Percentiles rank a stretch among this genome's conserved stretches.
phyloP scores from a whole-genome alignment of 257 asterid species.

The Knoxia roxburghii region DNA sequence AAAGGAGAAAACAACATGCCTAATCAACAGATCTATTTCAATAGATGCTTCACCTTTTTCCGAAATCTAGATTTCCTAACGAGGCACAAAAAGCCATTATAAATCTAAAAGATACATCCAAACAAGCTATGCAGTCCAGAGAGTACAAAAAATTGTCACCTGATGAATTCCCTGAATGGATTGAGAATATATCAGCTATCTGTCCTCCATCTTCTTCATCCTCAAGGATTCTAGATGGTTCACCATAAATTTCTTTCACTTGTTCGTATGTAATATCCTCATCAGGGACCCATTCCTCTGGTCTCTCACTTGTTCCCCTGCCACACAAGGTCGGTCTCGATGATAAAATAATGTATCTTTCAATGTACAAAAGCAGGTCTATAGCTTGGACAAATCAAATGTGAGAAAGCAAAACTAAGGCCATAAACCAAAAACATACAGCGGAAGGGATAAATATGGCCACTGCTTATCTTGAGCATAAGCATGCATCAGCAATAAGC shows the following conservation, averaged over 20 bases:
- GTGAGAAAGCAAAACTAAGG: constrained; percentile 3
- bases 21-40: too few species aligned
- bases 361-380: background rate
- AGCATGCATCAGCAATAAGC: constrained; percentile 76
- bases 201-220: constrained; percentile 30
- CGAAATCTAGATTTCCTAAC: background rate
- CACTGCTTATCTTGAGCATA: constrained; percentile 94
- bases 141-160: constrained; percentile 20
- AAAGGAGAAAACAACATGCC: background rate
- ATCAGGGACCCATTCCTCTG: constrained; percentile 91
- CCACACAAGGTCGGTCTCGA: background rate
- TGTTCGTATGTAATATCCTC: constrained; percentile 33
- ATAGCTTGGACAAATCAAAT: background rate
- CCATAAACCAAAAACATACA: constrained; percentile 49
- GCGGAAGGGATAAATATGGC: constrained; percentile 86
- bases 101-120: background rate
- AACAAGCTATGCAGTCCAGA: too few species aligned
- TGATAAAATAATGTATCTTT: background rate
- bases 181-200: constrained; percentile 52
- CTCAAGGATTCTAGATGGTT: constrained; percentile 31
- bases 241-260: constrained; percentile 22
- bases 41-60: too few species aligned
- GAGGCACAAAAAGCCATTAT: too few species aligned
- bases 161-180: constrained; percentile 38
- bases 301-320: constrained; percentile 79